These are phyloP conservation scores for Hericium erinaceus DNA, from an alignment of 768 basidiomycete species.

Conservation along the genomic window DNA sequence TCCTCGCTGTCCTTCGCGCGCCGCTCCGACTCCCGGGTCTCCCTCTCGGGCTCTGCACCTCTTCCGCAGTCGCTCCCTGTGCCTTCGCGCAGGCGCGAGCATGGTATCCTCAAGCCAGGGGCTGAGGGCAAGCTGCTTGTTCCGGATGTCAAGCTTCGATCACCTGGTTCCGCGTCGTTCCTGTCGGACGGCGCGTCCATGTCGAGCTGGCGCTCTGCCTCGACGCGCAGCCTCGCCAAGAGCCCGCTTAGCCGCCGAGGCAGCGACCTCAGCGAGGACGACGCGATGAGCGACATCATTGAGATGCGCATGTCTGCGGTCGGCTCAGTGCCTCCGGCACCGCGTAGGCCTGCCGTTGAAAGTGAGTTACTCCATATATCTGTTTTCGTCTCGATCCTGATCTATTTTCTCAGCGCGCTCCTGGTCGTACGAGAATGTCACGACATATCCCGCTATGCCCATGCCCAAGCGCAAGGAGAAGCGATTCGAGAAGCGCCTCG, in stretches of 20 bases:
- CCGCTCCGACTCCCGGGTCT: constrained; percentile 41
- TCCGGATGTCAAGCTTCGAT: constrained; percentile 34
- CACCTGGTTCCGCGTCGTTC: constrained; percentile 21
- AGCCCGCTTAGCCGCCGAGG: constrained; percentile 33
- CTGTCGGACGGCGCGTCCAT: constrained; percentile 11
- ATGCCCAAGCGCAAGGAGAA: constrained; percentile 37
- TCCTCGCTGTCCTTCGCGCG: constrained; percentile 49
- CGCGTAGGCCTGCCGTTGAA: constrained; percentile 38
- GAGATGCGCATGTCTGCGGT: constrained; percentile 19
- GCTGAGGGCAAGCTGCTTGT: constrained; percentile 60
- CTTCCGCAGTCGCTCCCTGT: constrained; percentile 23
- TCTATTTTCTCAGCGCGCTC: constrained; percentile 41
- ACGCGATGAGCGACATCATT: constrained; percentile 16
- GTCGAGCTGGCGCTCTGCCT: constrained; percentile 15
- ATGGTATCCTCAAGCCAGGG: constrained; percentile 44
- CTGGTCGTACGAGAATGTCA: constrained; percentile 70
- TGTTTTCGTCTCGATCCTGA: background rate
- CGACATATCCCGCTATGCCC: constrained; percentile 55
- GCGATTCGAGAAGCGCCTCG: constrained; percentile 37
- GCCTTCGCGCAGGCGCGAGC: constrained; percentile 36
- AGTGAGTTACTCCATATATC: constrained; percentile 29
- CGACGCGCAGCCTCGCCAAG: constrained; percentile 18
- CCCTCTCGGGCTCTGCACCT: constrained; percentile 23
- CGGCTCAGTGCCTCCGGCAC: constrained; percentile 21
- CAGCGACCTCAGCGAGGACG: constrained; percentile 28